Percentiles rank a stretch among this genome's conserved stretches.
Evolutionary conservation across 768 basidiomycete genomes (phyloP).

Genomic region (Boletus huronensis): DNA sequence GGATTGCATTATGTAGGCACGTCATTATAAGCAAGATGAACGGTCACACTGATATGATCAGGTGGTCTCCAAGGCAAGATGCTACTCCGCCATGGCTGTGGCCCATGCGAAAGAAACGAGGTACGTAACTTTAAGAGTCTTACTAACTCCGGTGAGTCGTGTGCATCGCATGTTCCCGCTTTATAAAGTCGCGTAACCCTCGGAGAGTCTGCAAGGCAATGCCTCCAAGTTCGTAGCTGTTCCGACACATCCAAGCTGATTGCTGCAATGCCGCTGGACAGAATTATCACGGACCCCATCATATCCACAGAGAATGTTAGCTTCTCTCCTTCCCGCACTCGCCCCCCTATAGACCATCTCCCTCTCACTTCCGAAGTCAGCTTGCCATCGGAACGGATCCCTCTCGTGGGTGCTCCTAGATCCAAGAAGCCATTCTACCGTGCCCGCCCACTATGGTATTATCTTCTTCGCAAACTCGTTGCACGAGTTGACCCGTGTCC

Average conservation of each 20-base stretch:
- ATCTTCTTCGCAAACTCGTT: neutral
- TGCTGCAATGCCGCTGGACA: constrained; percentile 27
- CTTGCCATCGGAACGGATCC: constrained; percentile 32
- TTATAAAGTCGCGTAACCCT: constrained; percentile 20
- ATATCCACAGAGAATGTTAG: constrained; percentile 33
- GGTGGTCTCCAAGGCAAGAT: neutral
- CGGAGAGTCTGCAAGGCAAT: constrained; percentile 4
- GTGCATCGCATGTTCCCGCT: constrained; percentile 19
- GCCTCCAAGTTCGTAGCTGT: constrained; percentile 3
- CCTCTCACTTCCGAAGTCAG: constrained; percentile 3
- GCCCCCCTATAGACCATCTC: constrained; percentile 19
- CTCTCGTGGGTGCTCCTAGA: constrained; percentile 27
- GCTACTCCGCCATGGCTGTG: constrained; percentile 1
- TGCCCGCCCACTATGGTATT: constrained; percentile 46
- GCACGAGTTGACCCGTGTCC: constrained; percentile 5
- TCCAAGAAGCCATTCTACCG: constrained; percentile 48
- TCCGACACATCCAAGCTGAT: neutral
- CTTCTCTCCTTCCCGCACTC: constrained; percentile 25
- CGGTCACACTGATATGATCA: neutral
- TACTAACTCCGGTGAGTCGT: constrained; percentile 12
- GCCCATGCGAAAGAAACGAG: constrained; percentile 7
- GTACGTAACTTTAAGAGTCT: constrained; percentile 19
- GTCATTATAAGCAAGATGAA: neutral
- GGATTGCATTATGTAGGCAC: neutral
- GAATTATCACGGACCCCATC: constrained; percentile 33